Percentiles rank a stretch among this genome's conserved stretches.
These are phyloP conservation scores for Knoxia roxburghii DNA, from an alignment of 257 asterid genomes.

Conservation along the genomic window DNA sequence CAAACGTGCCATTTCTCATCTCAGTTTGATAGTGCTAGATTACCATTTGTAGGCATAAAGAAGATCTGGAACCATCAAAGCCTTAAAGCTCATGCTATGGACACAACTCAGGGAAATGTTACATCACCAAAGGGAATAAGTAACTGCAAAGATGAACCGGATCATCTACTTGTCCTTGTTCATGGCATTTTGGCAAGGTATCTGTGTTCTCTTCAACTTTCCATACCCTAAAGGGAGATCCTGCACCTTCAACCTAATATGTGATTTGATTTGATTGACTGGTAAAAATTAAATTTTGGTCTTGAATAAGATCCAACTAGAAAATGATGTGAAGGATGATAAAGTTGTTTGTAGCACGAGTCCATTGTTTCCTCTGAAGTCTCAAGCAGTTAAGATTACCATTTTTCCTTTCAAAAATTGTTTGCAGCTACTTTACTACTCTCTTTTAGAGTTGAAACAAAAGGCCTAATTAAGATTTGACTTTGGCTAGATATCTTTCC, in stretches of 20 bases:
- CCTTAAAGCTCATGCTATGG: slow-evolving; percentile 61
- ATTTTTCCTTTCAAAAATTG: not conserved
- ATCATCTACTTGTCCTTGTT: slow-evolving; percentile 96
- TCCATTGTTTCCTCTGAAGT: not conserved
- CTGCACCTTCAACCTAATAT: not conserved
- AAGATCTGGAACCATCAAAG: slow-evolving; percentile 41
- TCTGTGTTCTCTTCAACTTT: not conserved
- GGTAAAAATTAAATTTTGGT: not conserved
- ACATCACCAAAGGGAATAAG: slow-evolving; percentile 33
- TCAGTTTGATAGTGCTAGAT: slow-evolving; percentile 9
- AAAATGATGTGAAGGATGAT: slow-evolving; percentile 3
- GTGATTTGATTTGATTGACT: not conserved
- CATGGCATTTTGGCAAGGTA: slow-evolving; percentile 95
- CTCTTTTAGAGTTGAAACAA: not conserved
- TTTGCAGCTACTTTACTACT: not conserved
- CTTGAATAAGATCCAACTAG: not conserved
- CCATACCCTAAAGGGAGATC: not conserved
- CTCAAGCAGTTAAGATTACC: not conserved
- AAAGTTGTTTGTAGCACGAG: not conserved
- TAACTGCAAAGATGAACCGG: slow-evolving; percentile 51
- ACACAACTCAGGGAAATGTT: slow-evolving; percentile 50
- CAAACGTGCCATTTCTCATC: not conserved
- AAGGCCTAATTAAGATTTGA: not conserved
- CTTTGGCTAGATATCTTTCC: not conserved
- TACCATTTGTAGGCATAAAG: slow-evolving; percentile 43